Base-by-base conservation (phyloP, 2,329 filamentous ascomycete genomes). In the Cercospora berteroae region DNA sequence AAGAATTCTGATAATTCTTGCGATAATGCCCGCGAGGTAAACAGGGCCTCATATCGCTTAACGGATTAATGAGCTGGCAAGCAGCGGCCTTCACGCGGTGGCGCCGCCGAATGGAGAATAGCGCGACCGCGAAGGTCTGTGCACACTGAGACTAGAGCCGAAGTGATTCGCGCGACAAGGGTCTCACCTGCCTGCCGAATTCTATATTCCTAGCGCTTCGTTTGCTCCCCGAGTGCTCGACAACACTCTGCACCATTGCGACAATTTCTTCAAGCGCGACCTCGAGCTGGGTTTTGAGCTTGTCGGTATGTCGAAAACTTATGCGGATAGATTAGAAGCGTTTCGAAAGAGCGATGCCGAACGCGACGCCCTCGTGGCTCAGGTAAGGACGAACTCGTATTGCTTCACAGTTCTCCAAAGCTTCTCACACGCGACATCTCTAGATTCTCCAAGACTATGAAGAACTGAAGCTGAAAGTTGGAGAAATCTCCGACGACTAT, bases 401-500 rank as follows among this genome's bases (percentile, higher is more conserved):
- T 16, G 18, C 48, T 52, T 13, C 23, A 23, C 9, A 23, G 3
- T 23, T 25, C 20, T 16, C 48, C 7, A 16, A 52, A 16, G 23
- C 20, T 52, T 25, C 48, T 52, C 10, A 52, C 20, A 27, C 48
- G 20, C 23, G 23, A 16, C 23, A 4, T 8, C 1, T 1, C 4
- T 2, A 57, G 55, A 57, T 57, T 25, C 63, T 79, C 39, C 65
- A 72, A 23, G 72, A 74, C 16, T 77, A 75, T 62, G 73, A 77
- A 55, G 69, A 76, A 29, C 69, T 79, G n/a, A 72, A 79, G 64
- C n/a, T 65, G 18, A 72, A 74, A 64, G 76, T 76, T 66, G 69
- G 74, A 10, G 75, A 79, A 74, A 76, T 68, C 71, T 63, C 75
- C 57, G 76, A 74, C 71, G 77, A 79, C 67, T 77, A 75, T 33